Conservation (phyloP, 495 filamentous ascomycete species). For the Neurospora sp. region DNA sequence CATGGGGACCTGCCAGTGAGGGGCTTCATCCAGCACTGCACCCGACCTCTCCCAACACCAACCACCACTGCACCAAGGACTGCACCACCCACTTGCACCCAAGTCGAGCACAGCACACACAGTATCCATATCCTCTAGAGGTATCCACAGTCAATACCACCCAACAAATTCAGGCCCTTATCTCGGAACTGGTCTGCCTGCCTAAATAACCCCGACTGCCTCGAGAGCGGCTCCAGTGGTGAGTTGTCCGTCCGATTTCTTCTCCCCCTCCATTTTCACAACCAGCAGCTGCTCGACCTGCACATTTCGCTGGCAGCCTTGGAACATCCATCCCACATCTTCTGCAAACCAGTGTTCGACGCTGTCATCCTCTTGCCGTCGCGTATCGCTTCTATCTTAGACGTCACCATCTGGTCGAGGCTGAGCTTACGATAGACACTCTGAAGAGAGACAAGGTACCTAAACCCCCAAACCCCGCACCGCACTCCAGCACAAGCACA, state of each 20-base stretch:
- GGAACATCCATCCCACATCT: background rate
- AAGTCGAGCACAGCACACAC: background rate
- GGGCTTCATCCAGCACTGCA: background rate
- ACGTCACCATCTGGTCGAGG: background rate
- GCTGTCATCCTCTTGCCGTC: background rate
- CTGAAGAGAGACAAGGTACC: background rate
- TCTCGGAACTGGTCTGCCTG: background rate
- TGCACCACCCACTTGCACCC: background rate
- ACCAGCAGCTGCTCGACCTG: background rate
- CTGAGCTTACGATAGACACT: background rate
- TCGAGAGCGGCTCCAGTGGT: background rate
- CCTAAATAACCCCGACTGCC: background rate
- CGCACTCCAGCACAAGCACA: background rate
- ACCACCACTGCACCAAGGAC: background rate
- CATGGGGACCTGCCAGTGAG: background rate
- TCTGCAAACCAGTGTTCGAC: background rate
- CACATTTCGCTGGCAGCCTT: background rate
- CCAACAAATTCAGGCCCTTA: background rate
- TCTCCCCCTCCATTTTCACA: background rate
- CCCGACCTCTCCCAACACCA: background rate
- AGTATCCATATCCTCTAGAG: background rate
- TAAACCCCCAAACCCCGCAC: background rate
- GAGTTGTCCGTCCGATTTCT: background rate
- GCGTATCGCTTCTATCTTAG: background rate
- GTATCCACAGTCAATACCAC: background rate